phyloP scores from a whole-genome alignment of 495 filamentous ascomycete genomes.

The Tricharina praecox region DNA sequence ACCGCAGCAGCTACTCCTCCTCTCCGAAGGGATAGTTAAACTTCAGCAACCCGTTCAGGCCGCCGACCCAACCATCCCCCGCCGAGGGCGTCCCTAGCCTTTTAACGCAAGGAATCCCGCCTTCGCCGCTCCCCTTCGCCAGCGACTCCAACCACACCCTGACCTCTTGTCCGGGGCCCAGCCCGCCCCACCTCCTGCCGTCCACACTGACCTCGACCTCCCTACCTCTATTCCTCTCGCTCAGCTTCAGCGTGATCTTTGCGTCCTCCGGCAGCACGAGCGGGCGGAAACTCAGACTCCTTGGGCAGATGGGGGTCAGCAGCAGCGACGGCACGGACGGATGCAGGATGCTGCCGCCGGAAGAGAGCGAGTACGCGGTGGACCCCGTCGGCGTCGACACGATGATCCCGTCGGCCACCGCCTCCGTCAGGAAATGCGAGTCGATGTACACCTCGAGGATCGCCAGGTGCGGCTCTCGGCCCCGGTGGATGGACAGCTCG shows the following conservation, averaged over 20 bases:
- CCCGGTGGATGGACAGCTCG: conserved; percentile 84
- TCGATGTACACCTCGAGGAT: conserved; percentile 79
- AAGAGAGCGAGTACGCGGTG: conserved; percentile 84
- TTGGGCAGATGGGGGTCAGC: conserved; percentile 84
- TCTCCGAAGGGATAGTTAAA: conserved; percentile 97
- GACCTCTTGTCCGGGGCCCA: conserved; percentile 71
- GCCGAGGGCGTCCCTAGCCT: conserved; percentile 30
- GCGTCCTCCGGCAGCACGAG: conserved; percentile 76
- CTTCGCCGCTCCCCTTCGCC: conserved; percentile 25
- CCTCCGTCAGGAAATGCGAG: conserved; percentile 71
- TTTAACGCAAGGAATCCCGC: conserved; percentile 57
- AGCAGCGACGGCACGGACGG: conserved; percentile 74
- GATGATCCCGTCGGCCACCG: conserved; percentile 87
- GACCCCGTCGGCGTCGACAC: conserved; percentile 85
- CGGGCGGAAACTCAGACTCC: conserved; percentile 79
- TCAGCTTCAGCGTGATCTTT: conserved; percentile 63
- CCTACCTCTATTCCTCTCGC: conserved; percentile 63
- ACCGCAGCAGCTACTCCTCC: conserved; percentile 33
- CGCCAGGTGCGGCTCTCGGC: conserved; percentile 71
- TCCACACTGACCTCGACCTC: conserved; percentile 82
- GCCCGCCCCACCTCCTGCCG: conserved; percentile 53
- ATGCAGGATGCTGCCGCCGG: conserved; percentile 88
- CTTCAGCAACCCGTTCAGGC: conserved; percentile 83
- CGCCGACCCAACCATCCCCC: conserved; percentile 90
- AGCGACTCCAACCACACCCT: conserved; percentile 61